Percentiles rank a stretch among this genome's conserved stretches.
These are phyloP conservation scores for Harrya chromipes DNA, from an alignment of 768 basidiomycete species.

Conservation along the genomic window DNA sequence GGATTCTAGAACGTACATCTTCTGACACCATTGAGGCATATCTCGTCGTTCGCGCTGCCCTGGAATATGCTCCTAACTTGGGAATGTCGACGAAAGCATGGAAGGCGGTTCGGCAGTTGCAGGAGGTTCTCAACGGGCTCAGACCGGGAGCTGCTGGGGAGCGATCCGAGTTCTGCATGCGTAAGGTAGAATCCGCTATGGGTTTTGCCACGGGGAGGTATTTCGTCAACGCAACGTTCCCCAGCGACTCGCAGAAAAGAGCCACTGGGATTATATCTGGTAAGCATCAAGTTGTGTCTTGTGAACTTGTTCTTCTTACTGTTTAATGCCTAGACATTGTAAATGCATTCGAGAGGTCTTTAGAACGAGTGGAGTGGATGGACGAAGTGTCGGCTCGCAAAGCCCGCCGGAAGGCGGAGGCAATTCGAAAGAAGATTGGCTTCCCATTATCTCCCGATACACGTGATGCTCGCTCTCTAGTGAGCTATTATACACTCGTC, in stretches of 20 bases:
- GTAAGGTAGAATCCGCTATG: constrained; percentile 63
- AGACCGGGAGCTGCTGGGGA: constrained; percentile 85
- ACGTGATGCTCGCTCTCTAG: constrained; percentile 60
- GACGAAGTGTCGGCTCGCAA: constrained; percentile 76
- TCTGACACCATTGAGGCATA: constrained; percentile 82
- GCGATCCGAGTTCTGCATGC: constrained; percentile 80
- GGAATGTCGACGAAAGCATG: constrained; percentile 76
- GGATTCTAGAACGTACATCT: constrained; percentile 64
- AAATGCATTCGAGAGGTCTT: constrained; percentile 73
- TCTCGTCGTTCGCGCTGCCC: constrained; percentile 73
- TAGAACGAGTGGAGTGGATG: constrained; percentile 85
- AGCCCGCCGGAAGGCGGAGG: constrained; percentile 75
- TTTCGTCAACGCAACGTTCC: constrained; percentile 84
- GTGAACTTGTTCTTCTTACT: constrained; percentile 1
- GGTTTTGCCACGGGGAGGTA: constrained; percentile 91
- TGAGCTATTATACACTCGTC: constrained; percentile 69
- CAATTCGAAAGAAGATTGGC: constrained; percentile 79
- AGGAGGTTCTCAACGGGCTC: constrained; percentile 75
- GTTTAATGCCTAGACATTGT: constrained; percentile 60
- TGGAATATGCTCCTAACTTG: constrained; percentile 65
- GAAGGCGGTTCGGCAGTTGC: constrained; percentile 66
- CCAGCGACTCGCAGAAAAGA: constrained; percentile 72
- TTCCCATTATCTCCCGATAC: constrained; percentile 89
- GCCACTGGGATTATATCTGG: constrained; percentile 82
- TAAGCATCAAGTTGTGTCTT: constrained; percentile 26